These are phyloP conservation scores for Xanthoconium purpureum DNA, from an alignment of 768 basidiomycete species.

Conservation along the genomic window DNA sequence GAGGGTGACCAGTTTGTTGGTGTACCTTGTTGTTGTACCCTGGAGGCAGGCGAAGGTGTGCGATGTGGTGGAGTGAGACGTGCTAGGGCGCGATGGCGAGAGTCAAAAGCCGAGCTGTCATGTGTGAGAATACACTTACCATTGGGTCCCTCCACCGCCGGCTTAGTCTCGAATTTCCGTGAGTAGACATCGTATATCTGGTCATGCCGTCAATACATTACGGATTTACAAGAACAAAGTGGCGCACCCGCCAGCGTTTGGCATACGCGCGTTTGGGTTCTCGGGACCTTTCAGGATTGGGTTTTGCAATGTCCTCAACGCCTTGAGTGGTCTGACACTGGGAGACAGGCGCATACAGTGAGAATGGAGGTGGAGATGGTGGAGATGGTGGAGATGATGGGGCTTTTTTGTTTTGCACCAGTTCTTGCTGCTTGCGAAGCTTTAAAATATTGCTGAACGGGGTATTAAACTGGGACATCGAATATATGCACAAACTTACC, in stretches of 20 bases:
- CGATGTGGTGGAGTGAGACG: not conserved
- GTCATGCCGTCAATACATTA: not conserved
- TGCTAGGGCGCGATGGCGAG: not conserved
- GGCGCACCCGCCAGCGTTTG: conserved; percentile 29
- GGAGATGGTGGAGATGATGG: conserved; percentile 7
- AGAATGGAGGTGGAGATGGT: conserved; percentile 6
- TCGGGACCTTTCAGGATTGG: conserved; percentile 5
- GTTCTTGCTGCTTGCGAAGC: conserved; percentile 38
- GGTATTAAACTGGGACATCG: not conserved
- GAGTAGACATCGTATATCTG: conserved; percentile 13
- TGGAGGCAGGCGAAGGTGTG: conserved; percentile 8
- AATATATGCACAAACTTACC: conserved; percentile 41
- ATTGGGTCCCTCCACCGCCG: conserved; percentile 2
- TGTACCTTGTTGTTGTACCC: conserved; percentile 18
- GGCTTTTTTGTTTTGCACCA: conserved; percentile 1
- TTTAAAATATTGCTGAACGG: conserved; percentile 43
- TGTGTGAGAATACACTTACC: conserved; percentile 11
- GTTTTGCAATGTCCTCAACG: conserved; percentile 1
- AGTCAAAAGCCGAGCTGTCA: not conserved
- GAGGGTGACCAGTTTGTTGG: conserved; percentile 34
- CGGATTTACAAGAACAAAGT: not conserved
- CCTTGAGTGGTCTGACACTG: not conserved
- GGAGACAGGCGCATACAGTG: not conserved
- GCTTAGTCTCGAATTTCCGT: conserved; percentile 16
- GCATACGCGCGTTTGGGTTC: conserved; percentile 14